Conservation (phyloP, 2,329 filamentous ascomycete species). For the Colletotrichum orbiculare region DNA sequence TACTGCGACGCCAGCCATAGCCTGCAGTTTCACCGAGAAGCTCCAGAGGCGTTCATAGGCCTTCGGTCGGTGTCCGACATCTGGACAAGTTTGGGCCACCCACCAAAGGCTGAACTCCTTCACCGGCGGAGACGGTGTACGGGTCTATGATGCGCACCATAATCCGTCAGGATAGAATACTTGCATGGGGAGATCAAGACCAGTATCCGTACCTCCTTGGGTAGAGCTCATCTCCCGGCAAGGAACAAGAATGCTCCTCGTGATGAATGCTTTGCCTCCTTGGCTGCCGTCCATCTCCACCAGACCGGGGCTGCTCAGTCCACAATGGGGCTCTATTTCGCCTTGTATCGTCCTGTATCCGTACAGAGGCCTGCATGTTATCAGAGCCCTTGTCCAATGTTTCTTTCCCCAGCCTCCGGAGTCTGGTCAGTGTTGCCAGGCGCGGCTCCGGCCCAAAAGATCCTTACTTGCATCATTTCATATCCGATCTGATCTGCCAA, state of each 20-base stretch:
- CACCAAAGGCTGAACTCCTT: too few relatives aligned
- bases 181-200: slow-evolving; percentile 23
- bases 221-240: slow-evolving; percentile 31
- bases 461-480: slow-evolving; percentile 36
- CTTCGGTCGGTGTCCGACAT: slow-evolving; percentile 2
- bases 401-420: slow-evolving; percentile 36
- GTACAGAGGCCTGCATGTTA: too few relatives aligned
- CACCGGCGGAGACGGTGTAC: background rate
- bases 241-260: slow-evolving; percentile 28
- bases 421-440: slow-evolving; percentile 25
- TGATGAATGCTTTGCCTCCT: slow-evolving; percentile 33
- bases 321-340: slow-evolving; percentile 25
- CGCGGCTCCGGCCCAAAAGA: slow-evolving; percentile 35
- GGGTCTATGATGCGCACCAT: background rate
- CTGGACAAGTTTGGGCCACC: background rate
- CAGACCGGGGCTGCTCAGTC: slow-evolving; percentile 25
- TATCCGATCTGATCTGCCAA: slow-evolving; percentile 38
- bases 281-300: slow-evolving; percentile 33
- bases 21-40: background rate
- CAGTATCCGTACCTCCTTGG: slow-evolving; percentile 14
- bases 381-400: slow-evolving; percentile 27
- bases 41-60: background rate
- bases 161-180: background rate
- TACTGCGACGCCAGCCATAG: background rate
- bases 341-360: background rate